A percentile compares a stretch with the other conserved stretches of the same genome.
These are phyloP conservation scores for Hygrophila difformis DNA, from an alignment of 257 asterid genomes.

Conservation along the genomic window DNA sequence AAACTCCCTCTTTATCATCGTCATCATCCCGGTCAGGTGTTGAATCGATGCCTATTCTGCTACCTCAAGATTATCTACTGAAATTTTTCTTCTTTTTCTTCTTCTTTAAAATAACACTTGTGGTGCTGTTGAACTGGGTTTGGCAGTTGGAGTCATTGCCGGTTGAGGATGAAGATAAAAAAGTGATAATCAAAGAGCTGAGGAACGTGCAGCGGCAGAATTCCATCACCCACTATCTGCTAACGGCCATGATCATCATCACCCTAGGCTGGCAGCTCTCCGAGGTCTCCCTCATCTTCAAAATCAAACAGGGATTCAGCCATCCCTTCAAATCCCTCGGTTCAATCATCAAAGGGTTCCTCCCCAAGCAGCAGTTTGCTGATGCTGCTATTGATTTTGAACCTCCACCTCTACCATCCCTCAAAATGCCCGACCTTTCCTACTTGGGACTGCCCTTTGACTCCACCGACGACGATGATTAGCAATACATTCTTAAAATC, in stretches of 20 bases:
- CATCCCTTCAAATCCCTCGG: conserved; percentile 47
- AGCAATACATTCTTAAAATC: too few species aligned
- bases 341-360: conserved; percentile 20
- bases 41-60: too few species aligned
- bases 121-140: too few species aligned
- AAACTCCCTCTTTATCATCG: too few species aligned
- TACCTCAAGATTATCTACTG: too few species aligned
- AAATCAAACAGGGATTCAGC: conserved; percentile 40
- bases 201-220: conserved; percentile 59
- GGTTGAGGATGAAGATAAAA: conserved; percentile 1
- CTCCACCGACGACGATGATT: conserved; percentile 12
- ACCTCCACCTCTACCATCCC: conserved; percentile 30
- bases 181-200: conserved; percentile 55
- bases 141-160: too few species aligned
- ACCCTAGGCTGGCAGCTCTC: conserved; percentile 82
- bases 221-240: conserved; percentile 55
- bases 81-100: too few species aligned
- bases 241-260: conserved; percentile 50
- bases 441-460: conserved; percentile 32
- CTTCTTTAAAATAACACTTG: too few species aligned
- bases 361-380: conserved; percentile 3
- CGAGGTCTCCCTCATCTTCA: conserved; percentile 54
- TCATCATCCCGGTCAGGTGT: too few species aligned
- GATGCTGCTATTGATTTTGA: background rate
- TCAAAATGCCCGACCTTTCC: conserved; percentile 40